Base-by-base conservation (phyloP, 306 rosid species). In the Gynostemma pentaphyllum region DNA sequence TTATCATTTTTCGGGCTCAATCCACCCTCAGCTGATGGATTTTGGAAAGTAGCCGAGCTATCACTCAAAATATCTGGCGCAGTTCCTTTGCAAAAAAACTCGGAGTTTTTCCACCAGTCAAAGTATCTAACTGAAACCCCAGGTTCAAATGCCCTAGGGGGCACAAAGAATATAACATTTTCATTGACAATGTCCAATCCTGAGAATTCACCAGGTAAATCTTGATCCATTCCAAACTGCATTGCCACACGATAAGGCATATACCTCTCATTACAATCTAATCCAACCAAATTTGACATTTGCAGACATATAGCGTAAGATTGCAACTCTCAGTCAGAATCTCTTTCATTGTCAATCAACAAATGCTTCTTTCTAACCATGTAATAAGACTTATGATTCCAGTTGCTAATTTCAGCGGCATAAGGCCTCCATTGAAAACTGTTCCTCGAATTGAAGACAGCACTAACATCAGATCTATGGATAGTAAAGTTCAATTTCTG, bases 201-300 rank as follows among this genome's bases (percentile, higher is more conserved):
- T 15, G 49, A 52, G 49, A 54, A 64, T 53, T 64, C 66, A 21
- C 48, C 79, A 2, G 88, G 90, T 62, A 85, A 52, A 56, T 81
- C 83, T 46, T 81, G 88, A 61, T 88, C 90, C 57, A 81, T 28
- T 4, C 90, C 88, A n/a, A 88, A 85, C 29, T 85, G 88, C 94
- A 80, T 76, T 1, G 88, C 77, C 42, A 85, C 86, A 0, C 84
- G 62, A 21, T 83, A 79, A 1, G 90, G 90, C 0, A 64, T 45
- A 68, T 83, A 83, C 16, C 59, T 63, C 73, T 73, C 81, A 16
- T 45, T 22, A 8, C 19, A 47, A 0, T 66, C 70, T 14, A 79
- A 19, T 2, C 87, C 90, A 21, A 68, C 76, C 71, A 85, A 57
- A 45, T 72, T 65, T 40, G 69, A 68, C 18, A 59, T 46, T 46